phyloP scores from a whole-genome alignment of 805 yeast species.

The Teunomyces lycoperdinae region DNA sequence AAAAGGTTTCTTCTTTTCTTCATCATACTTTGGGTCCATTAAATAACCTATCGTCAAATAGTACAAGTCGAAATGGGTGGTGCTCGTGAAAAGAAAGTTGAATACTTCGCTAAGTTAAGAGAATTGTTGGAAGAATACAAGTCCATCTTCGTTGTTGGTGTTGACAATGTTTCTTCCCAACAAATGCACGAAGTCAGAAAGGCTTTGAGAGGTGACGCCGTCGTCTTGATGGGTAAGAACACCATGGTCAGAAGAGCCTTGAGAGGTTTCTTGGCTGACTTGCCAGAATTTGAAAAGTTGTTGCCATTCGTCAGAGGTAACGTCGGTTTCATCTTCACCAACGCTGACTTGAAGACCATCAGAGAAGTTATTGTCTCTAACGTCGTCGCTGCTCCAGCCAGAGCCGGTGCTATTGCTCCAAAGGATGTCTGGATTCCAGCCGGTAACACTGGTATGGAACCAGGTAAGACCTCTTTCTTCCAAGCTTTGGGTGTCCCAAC shows the following conservation, averaged over 20 bases:
- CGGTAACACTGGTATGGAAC: constrained; percentile 99
- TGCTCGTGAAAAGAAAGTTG: constrained; percentile 94
- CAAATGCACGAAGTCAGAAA: constrained; percentile 99
- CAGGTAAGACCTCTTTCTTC: constrained; percentile 99
- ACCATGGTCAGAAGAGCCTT: constrained; percentile 99
- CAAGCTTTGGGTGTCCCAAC: constrained; percentile 99
- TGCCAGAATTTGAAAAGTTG: constrained; percentile 94
- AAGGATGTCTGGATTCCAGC: constrained; percentile 97
- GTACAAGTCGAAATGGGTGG: constrained; percentile 98
- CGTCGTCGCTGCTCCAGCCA: constrained; percentile 99
- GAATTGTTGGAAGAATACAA: constrained; percentile 94
- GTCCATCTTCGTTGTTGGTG: constrained; percentile 98
- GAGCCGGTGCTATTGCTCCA: constrained; percentile 99
- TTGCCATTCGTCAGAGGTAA: constrained; percentile 96
- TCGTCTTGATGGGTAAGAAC: constrained; percentile 99
- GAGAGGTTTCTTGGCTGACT: constrained; percentile 90
- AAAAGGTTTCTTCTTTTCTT: not conserved
- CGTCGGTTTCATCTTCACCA: constrained; percentile 99
- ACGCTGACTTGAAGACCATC: constrained; percentile 85
- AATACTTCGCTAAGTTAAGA: constrained; percentile 94
- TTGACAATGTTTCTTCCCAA: constrained; percentile 99
- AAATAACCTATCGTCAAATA: constrained; percentile 83
- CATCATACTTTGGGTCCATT: constrained; percentile 47
- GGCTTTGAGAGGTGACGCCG: constrained; percentile 91
- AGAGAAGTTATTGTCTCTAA: constrained; percentile 85